Evolutionary conservation across 768 basidiomycete genomes (phyloP).

Genomic region (Amanita fuliginea): DNA sequence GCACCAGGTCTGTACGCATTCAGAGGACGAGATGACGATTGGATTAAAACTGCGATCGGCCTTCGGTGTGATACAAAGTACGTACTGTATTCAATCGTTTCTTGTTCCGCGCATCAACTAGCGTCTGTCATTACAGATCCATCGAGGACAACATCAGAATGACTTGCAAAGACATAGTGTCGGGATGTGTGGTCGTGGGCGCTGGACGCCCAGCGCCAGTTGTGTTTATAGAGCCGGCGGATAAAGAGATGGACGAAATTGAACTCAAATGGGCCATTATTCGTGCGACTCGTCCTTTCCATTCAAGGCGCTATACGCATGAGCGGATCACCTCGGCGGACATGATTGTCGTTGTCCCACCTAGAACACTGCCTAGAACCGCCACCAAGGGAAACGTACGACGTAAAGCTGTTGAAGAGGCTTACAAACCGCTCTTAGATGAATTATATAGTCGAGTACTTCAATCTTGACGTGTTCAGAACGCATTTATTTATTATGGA

Average conservation of each 20-base stretch:
- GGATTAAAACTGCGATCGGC: slow-evolving; percentile 77
- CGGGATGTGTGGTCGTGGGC: slow-evolving; percentile 70
- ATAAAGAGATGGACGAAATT: slow-evolving; percentile 34
- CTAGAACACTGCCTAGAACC: slow-evolving; percentile 62
- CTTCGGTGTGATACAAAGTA: slow-evolving; percentile 69
- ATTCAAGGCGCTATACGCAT: slow-evolving; percentile 65
- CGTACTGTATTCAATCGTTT: slow-evolving; percentile 10
- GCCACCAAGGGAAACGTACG: slow-evolving; percentile 79
- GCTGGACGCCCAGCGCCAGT: slow-evolving; percentile 66
- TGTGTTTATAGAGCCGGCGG: slow-evolving; percentile 59
- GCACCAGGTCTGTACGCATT: slow-evolving; percentile 47
- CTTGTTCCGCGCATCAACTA: not conserved
- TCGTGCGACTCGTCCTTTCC: slow-evolving; percentile 63
- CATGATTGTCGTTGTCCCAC: slow-evolving; percentile 57
- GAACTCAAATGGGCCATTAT: slow-evolving; percentile 64
- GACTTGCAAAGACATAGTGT: slow-evolving; percentile 53
- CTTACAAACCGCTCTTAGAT: slow-evolving; percentile 48
- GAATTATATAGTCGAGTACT: slow-evolving; percentile 28
- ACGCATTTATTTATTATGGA: not conserved
- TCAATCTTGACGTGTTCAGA: not conserved
- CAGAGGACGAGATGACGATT: slow-evolving; percentile 71
- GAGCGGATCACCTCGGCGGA: slow-evolving; percentile 59
- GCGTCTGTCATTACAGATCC: slow-evolving; percentile 24
- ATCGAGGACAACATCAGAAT: slow-evolving; percentile 69
- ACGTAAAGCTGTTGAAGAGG: slow-evolving; percentile 63